phyloP scores from a whole-genome alignment of 208 protist genomes.

The Leishmania mexicana region DNA sequence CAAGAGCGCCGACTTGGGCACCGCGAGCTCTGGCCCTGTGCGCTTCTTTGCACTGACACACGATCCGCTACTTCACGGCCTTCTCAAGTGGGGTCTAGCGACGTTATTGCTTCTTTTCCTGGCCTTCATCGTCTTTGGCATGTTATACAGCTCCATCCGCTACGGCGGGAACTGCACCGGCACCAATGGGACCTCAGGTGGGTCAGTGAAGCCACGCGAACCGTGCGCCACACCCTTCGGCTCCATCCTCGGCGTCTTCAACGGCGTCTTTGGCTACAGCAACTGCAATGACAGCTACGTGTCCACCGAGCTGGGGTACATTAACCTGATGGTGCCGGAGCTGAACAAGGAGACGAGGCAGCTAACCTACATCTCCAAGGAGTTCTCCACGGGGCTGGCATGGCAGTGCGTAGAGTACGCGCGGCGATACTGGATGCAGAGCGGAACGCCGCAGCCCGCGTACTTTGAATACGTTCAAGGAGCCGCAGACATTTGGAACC shows the following conservation, averaged over 20 bases:
- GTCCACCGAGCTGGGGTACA: slow-evolving; percentile 22
- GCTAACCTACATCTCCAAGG: neutral
- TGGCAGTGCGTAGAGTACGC: slow-evolving; percentile 92
- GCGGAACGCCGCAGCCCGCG: slow-evolving; percentile 45
- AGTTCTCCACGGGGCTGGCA: slow-evolving; percentile 46
- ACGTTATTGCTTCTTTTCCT: slow-evolving; percentile 24
- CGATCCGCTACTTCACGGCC: slow-evolving; percentile 28
- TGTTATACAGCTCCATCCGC: slow-evolving; percentile 18
- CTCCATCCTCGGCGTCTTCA: slow-evolving; percentile 50
- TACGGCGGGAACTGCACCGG: slow-evolving; percentile 14
- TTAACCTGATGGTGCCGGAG: slow-evolving; percentile 23
- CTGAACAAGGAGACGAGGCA: neutral
- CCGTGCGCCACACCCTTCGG: slow-evolving; percentile 42
- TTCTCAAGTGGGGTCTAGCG: slow-evolving; percentile 29
- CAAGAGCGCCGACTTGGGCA: neutral
- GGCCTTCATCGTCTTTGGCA: slow-evolving; percentile 24
- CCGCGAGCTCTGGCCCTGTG: neutral
- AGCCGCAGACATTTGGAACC: slow-evolving; percentile 78
- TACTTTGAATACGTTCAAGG: slow-evolving; percentile 57
- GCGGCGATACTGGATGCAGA: slow-evolving; percentile 83
- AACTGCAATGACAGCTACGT: slow-evolving; percentile 69
- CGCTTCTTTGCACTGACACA: slow-evolving; percentile 25
- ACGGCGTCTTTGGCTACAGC: slow-evolving; percentile 62
- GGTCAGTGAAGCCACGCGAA: neutral
- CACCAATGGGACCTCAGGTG: neutral